These are phyloP conservation scores for Tetracladium setigerum DNA, from an alignment of 495 filamentous ascomycete genomes.

Conservation along the genomic window DNA sequence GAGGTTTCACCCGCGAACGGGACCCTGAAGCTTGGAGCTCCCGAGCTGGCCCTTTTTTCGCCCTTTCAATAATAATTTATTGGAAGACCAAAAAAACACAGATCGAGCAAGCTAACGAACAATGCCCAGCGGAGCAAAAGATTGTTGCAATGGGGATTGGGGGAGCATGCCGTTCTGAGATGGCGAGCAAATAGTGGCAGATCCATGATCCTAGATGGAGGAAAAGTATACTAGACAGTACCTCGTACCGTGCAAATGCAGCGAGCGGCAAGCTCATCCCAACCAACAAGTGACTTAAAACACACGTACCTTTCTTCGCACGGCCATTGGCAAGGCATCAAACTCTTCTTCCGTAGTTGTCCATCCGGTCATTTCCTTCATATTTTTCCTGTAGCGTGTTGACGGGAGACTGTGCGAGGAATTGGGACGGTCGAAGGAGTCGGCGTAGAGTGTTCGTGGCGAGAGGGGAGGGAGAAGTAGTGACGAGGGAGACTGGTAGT, in stretches of 20 bases:
- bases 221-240: no score
- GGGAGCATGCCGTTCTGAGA: background rate
- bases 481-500: no score
- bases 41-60: background rate
- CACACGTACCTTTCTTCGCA: conserved; percentile 47
- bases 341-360: conserved; percentile 31
- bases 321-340: conserved; percentile 48
- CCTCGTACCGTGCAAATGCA: no score
- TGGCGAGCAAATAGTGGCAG: no score
- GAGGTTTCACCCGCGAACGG: background rate
- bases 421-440: conserved; percentile 17
- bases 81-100: background rate
- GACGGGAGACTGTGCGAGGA: conserved; percentile 15
- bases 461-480: conserved; percentile 1
- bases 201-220: no score
- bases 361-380: conserved; percentile 20
- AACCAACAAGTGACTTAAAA: no score
- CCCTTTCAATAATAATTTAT: background rate
- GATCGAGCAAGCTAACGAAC: background rate
- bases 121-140: background rate
- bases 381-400: conserved; percentile 15
- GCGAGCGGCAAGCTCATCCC: no score
- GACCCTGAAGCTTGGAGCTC: background rate
- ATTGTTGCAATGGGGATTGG: background rate
- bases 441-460: conserved; percentile 15